A percentile compares a stretch with the other conserved stretches of the same genome.
These are phyloP conservation scores for Mortierella sp. DNA, from an alignment of 371 early-diverging fungal species.

Conservation along the genomic window DNA sequence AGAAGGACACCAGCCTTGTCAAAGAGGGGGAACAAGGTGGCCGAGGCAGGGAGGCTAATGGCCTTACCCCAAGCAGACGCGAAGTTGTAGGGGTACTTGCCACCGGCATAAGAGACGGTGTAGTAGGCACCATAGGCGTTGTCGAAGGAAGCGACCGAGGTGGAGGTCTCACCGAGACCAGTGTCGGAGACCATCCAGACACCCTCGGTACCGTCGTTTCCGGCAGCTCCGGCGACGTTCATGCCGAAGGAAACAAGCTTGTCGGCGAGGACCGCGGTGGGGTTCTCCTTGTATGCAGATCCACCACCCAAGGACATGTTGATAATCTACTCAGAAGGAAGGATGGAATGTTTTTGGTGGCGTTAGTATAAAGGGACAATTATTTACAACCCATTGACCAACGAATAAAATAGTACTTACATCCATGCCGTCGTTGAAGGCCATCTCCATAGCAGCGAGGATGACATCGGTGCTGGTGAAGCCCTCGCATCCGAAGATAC, in stretches of 20 bases:
- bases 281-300: conserved; percentile 61
- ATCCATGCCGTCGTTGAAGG: conserved; percentile 39
- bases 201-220: conserved; percentile 80
- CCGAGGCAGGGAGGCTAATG: conserved; percentile 26
- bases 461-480: conserved; percentile 67
- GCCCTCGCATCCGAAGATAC: conserved; percentile 75
- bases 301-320: conserved; percentile 76
- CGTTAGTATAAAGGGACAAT: not conserved
- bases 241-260: conserved; percentile 62
- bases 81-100: conserved; percentile 19
- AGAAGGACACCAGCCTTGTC: conserved; percentile 33
- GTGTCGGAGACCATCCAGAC: conserved; percentile 74
- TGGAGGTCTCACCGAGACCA: conserved; percentile 69
- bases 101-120: conserved; percentile 26
- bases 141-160: conserved; percentile 85
- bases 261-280: conserved; percentile 61
- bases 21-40: conserved; percentile 35
- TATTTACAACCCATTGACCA: not conserved
- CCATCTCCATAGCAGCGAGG: conserved; percentile 70
- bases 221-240: conserved; percentile 67
- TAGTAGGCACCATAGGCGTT: conserved; percentile 59
- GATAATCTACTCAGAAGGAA: conserved; percentile 55
- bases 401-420: not conserved
- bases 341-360: not conserved
- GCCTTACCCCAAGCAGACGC: conserved; percentile 10